Conservation (phyloP, 805 yeast species). For the Debaryomyces hansenii region DNA sequence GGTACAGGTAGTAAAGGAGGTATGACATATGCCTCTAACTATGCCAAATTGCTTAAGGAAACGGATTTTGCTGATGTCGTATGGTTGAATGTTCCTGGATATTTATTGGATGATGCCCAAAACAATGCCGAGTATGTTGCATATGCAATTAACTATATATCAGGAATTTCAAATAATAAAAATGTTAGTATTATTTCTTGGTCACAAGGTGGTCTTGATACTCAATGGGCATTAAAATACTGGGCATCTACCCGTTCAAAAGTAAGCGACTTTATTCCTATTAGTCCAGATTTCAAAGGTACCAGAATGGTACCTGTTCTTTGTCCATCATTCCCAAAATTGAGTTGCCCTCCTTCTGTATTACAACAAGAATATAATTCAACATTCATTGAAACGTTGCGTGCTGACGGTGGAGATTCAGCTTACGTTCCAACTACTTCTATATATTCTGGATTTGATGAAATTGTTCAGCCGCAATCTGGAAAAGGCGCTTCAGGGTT, state of each 20-base stretch:
- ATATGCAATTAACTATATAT: conserved; percentile 2
- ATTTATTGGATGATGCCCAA: conserved; percentile 1
- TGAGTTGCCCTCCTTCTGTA: conserved; percentile 9
- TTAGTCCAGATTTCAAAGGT: conserved; percentile 32
- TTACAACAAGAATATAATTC: conserved; percentile 2
- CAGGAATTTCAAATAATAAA: conserved; percentile 1
- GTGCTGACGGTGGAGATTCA: conserved; percentile 2
- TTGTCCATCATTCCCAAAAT: conserved; percentile 19
- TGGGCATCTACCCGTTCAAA: conserved; percentile 2
- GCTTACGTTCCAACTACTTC: conserved; percentile 5
- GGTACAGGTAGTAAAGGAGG: conserved; percentile 3
- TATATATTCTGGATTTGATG: conserved; percentile 3
- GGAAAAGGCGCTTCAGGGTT: conserved; percentile 1
- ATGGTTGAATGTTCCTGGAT: conserved; percentile 1
- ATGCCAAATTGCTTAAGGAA: neutral
- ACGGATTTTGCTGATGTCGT: neutral
- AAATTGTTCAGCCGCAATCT: conserved; percentile 1
- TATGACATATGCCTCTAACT: conserved; percentile 1
- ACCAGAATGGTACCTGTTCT: conserved; percentile 50
- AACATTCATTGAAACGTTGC: neutral
- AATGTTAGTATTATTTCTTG: conserved; percentile 2
- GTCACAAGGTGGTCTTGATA: conserved; percentile 4
- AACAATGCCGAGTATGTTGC: conserved; percentile 3
- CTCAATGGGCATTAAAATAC: conserved; percentile 3
- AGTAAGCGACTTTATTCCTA: conserved; percentile 2